Base-by-base conservation (phyloP, 2,329 filamentous ascomycete species). In the Grosmannia clavigera region DNA sequence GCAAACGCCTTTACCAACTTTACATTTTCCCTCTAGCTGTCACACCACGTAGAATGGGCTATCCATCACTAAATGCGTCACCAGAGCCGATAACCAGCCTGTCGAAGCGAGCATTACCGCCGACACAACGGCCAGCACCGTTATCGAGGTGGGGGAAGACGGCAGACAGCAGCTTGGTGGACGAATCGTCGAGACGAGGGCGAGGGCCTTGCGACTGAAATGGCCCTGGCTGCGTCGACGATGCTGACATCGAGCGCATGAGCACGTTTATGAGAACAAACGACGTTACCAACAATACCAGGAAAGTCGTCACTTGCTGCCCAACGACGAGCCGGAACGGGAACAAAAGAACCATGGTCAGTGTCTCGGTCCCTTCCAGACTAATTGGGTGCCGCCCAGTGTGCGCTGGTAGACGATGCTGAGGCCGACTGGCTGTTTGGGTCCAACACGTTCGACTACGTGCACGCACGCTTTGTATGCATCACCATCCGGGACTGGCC, bases 381-480 rank as follows among this genome's bases (percentile, higher is more conserved):
- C 73, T 2, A 68, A 67, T 35, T 75, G 71, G 67, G 76, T 81
- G 7, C 81, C 82, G 35, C 61, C 62, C 54, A 65, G 63, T 38
- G 64, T 65, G 48, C 58, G 55, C 46, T 61, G 16, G 63, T 65
- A 51, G 64, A 65, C 59, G 62, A 65, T 62, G 74, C 80, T 27
- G 81, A 84, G 66, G 75, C 75, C 57, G 66, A 67, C 80, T 76
- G 76, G 16, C 75, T 79, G 60, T 74, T 79, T 60, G 79, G 78
- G 55, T 69, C 73, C 7, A 72, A 78, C 60, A 52, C 55, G 27
- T 84, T 81, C 61, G 82, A 86, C 66, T 83, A 81, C 62, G 76
- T 84, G 16, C 82, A 85, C 67, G 75, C 78, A n/a, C 75, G 83
- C 3, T 77, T 81, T 60, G 78, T 80, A 1, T 77, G 80, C 16